These are phyloP conservation scores for Rhizopogon vinicolor DNA, from an alignment of 768 basidiomycete species.

Conservation along the genomic window DNA sequence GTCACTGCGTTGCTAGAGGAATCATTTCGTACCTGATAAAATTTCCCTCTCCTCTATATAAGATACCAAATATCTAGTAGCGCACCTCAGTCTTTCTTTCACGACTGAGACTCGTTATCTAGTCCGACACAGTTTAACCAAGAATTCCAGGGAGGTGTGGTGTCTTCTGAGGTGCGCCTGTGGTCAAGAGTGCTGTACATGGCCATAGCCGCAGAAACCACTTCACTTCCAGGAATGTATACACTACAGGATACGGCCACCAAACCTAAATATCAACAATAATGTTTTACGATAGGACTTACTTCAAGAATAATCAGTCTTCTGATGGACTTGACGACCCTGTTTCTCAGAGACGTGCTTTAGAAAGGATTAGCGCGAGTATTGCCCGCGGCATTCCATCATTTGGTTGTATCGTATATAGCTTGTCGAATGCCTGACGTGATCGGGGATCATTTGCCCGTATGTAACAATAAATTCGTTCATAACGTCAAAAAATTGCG, in stretches of 20 bases:
- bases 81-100: too few relatives aligned
- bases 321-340: constrained; percentile 11
- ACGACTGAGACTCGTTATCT: too few relatives aligned
- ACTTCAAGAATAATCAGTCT: constrained; percentile 31
- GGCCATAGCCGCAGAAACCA: not conserved
- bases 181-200: too few relatives aligned
- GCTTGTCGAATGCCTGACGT: constrained; percentile 10
- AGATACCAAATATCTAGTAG: too few relatives aligned
- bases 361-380: constrained; percentile 8
- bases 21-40: too few relatives aligned
- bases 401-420: constrained; percentile 6
- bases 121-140: too few relatives aligned
- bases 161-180: too few relatives aligned
- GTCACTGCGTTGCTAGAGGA: too few relatives aligned
- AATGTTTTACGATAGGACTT: not conserved
- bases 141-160: too few relatives aligned
- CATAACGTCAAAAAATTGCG: too few relatives aligned
- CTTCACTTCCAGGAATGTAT: constrained; percentile 14
- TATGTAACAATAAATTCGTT: too few relatives aligned
- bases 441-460: not conserved
- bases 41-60: too few relatives aligned
- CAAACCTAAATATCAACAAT: not conserved
- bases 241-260: constrained; percentile 12
- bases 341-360: constrained; percentile 1
- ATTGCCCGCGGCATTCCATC: constrained; percentile 15